phyloP scores from a whole-genome alignment of 2,329 filamentous ascomycete species.

The Podosphaera aphanis region DNA sequence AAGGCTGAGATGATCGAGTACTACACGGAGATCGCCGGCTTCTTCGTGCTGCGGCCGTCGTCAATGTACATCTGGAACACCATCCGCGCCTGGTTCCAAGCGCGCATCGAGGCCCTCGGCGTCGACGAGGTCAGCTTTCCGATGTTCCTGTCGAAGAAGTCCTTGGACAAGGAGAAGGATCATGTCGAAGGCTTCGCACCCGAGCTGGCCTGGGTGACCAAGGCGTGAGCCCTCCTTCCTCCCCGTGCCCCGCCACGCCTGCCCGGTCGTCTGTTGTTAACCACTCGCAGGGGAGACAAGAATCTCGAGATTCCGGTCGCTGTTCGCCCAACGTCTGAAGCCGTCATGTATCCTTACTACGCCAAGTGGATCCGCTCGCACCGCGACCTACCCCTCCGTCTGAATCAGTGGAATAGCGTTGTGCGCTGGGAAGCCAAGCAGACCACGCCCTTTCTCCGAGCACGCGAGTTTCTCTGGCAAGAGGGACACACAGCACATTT shows the following conservation, averaged over 20 bases:
- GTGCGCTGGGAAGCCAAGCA: slow-evolving; percentile 97
- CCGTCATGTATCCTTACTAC: slow-evolving; percentile 90
- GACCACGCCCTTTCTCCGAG: slow-evolving; percentile 63
- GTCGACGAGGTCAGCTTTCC: slow-evolving; percentile 95
- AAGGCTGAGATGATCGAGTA: slow-evolving; percentile 97
- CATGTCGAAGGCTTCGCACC: slow-evolving; percentile 98
- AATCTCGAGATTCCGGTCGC: slow-evolving; percentile 64
- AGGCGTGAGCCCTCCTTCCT: too few relatives aligned
- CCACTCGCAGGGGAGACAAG: slow-evolving; percentile 66
- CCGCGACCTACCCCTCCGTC: slow-evolving; percentile 72
- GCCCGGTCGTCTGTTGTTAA: too few relatives aligned
- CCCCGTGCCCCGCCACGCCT: too few relatives aligned
- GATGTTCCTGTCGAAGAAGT: slow-evolving; percentile 82
- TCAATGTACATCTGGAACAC: slow-evolving; percentile 44
- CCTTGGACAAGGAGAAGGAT: slow-evolving; percentile 58
- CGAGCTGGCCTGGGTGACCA: slow-evolving; percentile 72
- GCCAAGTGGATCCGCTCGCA: slow-evolving; percentile 93
- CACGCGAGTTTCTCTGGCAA: slow-evolving; percentile 93
- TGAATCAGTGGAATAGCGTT: slow-evolving; percentile 94
- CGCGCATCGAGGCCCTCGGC: slow-evolving; percentile 67
- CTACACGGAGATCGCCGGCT: slow-evolving; percentile 79
- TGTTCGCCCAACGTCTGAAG: slow-evolving; percentile 45
- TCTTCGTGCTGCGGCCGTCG: slow-evolving; percentile 68
- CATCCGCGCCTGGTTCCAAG: slow-evolving; percentile 43
- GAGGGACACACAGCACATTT: slow-evolving; percentile 67